phyloP scores from a whole-genome alignment of 2,329 filamentous ascomycete genomes.

The Acrocalymma vagum region DNA sequence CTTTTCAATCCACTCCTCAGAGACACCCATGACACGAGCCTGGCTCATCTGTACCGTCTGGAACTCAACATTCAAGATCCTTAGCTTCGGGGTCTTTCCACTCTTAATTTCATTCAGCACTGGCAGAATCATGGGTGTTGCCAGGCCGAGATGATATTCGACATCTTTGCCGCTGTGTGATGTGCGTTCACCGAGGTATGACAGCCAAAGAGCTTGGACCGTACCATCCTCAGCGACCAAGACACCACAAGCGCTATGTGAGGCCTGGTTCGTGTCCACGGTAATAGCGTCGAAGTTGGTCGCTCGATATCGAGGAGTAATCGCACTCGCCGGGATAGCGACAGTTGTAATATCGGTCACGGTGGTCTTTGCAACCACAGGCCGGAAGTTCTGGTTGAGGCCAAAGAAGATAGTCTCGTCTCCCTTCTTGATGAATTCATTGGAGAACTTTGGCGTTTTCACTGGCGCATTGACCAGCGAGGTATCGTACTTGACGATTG shows the following conservation, averaged over 20 bases:
- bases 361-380: slow-evolving; percentile 91
- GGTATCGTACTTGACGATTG: slow-evolving; percentile 93
- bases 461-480: slow-evolving; percentile 93
- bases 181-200: slow-evolving; percentile 90
- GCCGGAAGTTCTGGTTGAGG: slow-evolving; percentile 94
- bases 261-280: slow-evolving; percentile 89
- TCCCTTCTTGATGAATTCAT: slow-evolving; percentile 86
- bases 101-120: slow-evolving; percentile 87
- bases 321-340: slow-evolving; percentile 91
- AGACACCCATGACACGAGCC: slow-evolving; percentile 95
- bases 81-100: slow-evolving; percentile 79
- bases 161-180: slow-evolving; percentile 84
- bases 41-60: slow-evolving; percentile 97
- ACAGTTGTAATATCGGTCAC: slow-evolving; percentile 98
- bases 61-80: slow-evolving; percentile 93
- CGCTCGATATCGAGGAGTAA: slow-evolving; percentile 90
- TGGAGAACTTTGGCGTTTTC: slow-evolving; percentile 84
- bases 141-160: slow-evolving; percentile 94
- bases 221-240: slow-evolving; percentile 88
- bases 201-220: slow-evolving; percentile 95
- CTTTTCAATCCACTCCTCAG: slow-evolving; percentile 92
- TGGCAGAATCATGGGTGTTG: slow-evolving; percentile 86
- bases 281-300: slow-evolving; percentile 98
- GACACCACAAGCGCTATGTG: slow-evolving; percentile 93
- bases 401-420: slow-evolving; percentile 96